These are phyloP conservation scores for Durotheca rogersii DNA, from an alignment of 495 filamentous ascomycete genomes.

Conservation along the genomic window DNA sequence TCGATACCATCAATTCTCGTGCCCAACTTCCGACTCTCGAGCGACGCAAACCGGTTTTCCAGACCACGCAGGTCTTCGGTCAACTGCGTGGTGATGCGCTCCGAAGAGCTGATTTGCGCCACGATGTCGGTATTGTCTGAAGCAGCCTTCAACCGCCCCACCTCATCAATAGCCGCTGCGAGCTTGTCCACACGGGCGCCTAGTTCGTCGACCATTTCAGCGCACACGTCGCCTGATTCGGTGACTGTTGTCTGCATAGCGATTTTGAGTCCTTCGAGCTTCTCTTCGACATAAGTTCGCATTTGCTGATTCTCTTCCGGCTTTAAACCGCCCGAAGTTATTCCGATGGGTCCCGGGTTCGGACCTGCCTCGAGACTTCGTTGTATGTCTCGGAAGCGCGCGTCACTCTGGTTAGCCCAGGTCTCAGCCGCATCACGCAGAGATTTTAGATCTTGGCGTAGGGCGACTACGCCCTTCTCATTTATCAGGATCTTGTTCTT, in stretches of 20 bases:
- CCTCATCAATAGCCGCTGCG: neutral
- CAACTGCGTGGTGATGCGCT: neutral
- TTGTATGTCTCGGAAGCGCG: slow-evolving; percentile 3
- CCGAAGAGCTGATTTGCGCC: neutral
- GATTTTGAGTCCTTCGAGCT: slow-evolving; percentile 1
- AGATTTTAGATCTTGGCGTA: slow-evolving; percentile 6
- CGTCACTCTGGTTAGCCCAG: slow-evolving; percentile 2
- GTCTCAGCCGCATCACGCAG: neutral
- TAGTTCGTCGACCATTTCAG: slow-evolving; percentile 26
- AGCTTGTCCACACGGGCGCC: slow-evolving; percentile 1
- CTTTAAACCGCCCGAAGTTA: neutral
- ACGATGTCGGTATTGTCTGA: slow-evolving; percentile 2
- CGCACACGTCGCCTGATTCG: slow-evolving; percentile 13
- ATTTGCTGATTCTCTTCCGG: neutral
- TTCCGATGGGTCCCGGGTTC: neutral
- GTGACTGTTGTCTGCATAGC: slow-evolving; percentile 6
- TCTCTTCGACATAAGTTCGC: slow-evolving; percentile 8
- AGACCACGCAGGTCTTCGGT: neutral
- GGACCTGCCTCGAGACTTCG: neutral
- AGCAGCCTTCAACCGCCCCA: neutral
- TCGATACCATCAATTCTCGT: slow-evolving; percentile 12
- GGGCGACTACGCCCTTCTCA: slow-evolving; percentile 6
- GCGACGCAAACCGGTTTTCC: slow-evolving; percentile 1
- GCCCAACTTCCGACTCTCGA: slow-evolving; percentile 14
- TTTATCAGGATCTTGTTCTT: slow-evolving; percentile 19